Conservation (phyloP, 495 filamentous ascomycete species). For the Penicillium salamii region DNA sequence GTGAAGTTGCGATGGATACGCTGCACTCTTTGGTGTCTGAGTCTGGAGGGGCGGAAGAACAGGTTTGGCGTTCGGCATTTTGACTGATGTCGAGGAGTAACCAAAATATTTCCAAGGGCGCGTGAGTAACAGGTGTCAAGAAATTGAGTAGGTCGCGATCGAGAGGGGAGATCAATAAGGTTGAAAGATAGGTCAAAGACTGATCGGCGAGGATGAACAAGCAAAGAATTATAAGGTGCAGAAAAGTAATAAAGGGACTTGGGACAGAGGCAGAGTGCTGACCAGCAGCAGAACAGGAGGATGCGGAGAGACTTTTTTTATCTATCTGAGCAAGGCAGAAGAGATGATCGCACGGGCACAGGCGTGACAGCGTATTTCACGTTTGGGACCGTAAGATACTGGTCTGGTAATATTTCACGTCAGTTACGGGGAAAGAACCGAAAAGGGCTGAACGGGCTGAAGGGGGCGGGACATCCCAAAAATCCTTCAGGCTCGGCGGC, state of each 20-base stretch:
- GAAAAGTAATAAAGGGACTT: neutral
- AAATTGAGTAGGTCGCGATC: no score
- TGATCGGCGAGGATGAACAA: neutral
- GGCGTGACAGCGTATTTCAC: neutral
- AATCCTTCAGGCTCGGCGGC: neutral
- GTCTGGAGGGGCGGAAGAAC: conserved; percentile 63
- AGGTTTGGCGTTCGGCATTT: conserved; percentile 58
- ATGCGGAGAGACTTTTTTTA: neutral
- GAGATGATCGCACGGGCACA: neutral
- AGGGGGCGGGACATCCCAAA: neutral
- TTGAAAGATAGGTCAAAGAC: neutral
- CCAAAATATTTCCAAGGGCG: neutral
- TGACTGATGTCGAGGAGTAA: conserved; percentile 14
- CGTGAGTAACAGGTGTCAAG: neutral
- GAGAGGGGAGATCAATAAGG: neutral
- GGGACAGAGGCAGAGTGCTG: neutral
- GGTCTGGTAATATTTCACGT: conserved; percentile 5
- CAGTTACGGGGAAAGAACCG: neutral
- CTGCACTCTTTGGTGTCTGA: conserved; percentile 67
- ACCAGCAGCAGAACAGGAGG: neutral
- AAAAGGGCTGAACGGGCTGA: neutral
- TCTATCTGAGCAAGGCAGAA: neutral
- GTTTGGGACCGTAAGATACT: neutral
- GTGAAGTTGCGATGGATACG: conserved; percentile 76
- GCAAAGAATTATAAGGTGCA: neutral